Base-by-base conservation (phyloP, 139 green algal genomes). In the Chlorella sp. region DNA sequence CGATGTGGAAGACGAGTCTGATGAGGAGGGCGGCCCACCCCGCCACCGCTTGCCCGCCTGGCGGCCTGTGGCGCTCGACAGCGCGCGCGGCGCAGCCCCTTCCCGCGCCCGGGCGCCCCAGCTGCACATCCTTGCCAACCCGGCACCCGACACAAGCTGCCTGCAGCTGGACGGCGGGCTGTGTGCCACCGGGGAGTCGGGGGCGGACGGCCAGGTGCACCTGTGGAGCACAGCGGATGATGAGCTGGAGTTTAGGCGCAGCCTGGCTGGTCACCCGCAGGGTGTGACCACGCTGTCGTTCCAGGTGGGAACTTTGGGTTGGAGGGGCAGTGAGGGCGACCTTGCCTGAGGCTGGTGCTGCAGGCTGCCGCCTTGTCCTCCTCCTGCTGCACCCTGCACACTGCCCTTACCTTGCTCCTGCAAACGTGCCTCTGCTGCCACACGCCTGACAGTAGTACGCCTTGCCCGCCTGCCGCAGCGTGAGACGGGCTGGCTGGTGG, bases 221-320 rank as follows among this genome's bases (percentile, higher is more conserved):
- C 76, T 82, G 51, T 82, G 76, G 76, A n/a, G 24, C 76, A 82
- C 76, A 5, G 36, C 36, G 20, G 51, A 41, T 3, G 54, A 54
- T 38, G 51, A 69, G 38, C 54, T 82, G 54, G 32, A 48, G 32
- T 58, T 54, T 54, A 24, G 28, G 51, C 22, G 24, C 7, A 24
- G 46, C 8, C 54, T 82, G 51, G 11, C 51, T 36, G 44, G 48
- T 36, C 75, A 48, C 36, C 8, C 36, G 24, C 20, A 38, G 3
- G 76, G 76, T 36, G 75, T 82, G 32, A 67, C 54, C 76, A 82
- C 76, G 2, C 76, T 82, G 32, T 82, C 76, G 8, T 82, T 82
- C 76, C 75, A 82, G 72, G 72, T 36, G 72, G 26, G 17, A n/a
- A n/a, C n/a, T n/a, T n/a, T n/a, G n/a, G n/a, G n/a, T n/a, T n/a